Conservation (phyloP, 179 eudicot genomes). For the Spergularia azorica region DNA sequence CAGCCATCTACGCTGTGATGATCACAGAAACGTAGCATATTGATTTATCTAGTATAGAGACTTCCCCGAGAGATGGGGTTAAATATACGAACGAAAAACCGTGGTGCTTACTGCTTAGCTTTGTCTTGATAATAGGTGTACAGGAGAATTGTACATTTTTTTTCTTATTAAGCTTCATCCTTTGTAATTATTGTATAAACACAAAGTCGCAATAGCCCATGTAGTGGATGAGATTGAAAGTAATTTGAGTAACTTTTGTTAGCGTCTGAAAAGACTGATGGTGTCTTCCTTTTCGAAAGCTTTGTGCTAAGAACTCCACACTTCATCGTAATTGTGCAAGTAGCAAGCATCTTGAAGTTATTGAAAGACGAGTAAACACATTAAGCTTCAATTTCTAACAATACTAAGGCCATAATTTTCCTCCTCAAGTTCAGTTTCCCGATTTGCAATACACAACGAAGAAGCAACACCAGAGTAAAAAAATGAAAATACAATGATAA, state of each 20-base stretch:
- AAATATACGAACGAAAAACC: neutral
- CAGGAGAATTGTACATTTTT: no score
- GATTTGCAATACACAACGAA: constrained; percentile 13
- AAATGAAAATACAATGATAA: constrained; percentile 27
- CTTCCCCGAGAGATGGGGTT: neutral
- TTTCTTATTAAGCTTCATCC: no score
- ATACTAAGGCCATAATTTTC: neutral
- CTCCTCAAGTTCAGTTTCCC: constrained; percentile 14
- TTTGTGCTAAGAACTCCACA: no score
- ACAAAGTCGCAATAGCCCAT: no score
- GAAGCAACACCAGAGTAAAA: constrained; percentile 23
- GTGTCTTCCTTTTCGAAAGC: no score
- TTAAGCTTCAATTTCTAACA: neutral
- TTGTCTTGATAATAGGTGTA: neutral
- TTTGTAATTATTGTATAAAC: no score
- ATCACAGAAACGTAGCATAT: neutral
- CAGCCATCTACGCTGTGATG: neutral
- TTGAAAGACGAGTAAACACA: neutral
- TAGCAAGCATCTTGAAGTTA: neutral
- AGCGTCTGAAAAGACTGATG: no score
- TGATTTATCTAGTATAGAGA: neutral
- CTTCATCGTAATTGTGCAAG: no score
- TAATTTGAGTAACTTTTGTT: no score
- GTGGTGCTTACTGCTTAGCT: constrained; percentile 7
- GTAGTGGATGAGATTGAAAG: no score